Conservation (phyloP, 2,329 filamentous ascomycete species). For the Myriosclerotinia duriaeana region DNA sequence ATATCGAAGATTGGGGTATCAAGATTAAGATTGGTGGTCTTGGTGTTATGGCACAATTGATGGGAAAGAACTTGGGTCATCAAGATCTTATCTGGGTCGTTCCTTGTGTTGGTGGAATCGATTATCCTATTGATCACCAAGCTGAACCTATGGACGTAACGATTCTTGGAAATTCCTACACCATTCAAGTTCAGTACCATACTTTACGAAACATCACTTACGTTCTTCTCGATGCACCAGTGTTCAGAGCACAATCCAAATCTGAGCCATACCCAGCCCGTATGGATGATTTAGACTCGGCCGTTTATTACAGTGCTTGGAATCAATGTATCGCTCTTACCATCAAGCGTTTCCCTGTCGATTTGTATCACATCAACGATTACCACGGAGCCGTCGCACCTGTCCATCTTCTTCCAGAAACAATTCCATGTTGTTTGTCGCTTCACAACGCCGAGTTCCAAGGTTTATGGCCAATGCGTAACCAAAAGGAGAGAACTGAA, state of each 20-base stretch:
- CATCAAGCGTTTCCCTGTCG: conserved; percentile 60
- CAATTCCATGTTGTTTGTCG: conserved; percentile 61
- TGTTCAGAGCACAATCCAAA: conserved; percentile 64
- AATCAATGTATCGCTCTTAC: conserved; percentile 67
- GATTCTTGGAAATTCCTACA: conserved; percentile 59
- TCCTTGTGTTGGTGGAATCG: conserved; percentile 60
- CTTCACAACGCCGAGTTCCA: conserved; percentile 71
- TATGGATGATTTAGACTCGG: conserved; percentile 68
- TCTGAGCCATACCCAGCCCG: conserved; percentile 64
- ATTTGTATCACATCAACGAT: conserved; percentile 67
- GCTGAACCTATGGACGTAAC: conserved; percentile 62
- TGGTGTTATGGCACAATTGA: conserved; percentile 68
- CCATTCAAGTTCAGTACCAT: conserved; percentile 64
- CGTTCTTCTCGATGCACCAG: conserved; percentile 57
- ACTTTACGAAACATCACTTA: conserved; percentile 64
- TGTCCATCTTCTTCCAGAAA: conserved; percentile 60
- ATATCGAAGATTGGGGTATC: conserved; percentile 68
- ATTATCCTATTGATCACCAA: conserved; percentile 59
- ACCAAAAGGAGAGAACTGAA: conserved; percentile 59
- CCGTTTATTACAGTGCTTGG: conserved; percentile 69
- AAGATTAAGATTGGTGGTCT: conserved; percentile 71
- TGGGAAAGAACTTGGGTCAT: conserved; percentile 60
- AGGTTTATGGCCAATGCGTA: conserved; percentile 67
- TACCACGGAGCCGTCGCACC: conserved; percentile 64
- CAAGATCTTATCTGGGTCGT: conserved; percentile 67